These are phyloP conservation scores for Scleroderma citrinum DNA, from an alignment of 768 basidiomycete species.

Conservation along the genomic window DNA sequence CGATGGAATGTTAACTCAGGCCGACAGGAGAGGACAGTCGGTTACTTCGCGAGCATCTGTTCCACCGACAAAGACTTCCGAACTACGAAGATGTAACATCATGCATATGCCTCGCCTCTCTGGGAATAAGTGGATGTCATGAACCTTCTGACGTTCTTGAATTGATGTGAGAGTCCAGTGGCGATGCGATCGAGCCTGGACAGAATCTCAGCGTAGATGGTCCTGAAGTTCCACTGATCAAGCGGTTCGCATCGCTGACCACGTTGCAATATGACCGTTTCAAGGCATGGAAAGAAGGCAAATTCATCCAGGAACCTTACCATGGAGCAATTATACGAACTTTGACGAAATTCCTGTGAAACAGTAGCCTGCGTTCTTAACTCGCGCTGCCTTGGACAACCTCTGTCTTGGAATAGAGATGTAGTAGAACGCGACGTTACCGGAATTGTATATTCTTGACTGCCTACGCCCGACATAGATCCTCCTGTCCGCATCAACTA, in stretches of 20 bases:
- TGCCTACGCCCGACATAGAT: neutral
- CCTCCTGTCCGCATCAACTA: constrained; percentile 23
- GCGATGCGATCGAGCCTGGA: constrained; percentile 12
- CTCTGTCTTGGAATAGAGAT: constrained; percentile 33
- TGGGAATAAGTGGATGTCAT: constrained; percentile 14
- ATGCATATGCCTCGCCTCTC: constrained; percentile 31
- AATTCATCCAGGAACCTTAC: no score
- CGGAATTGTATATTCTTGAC: constrained; percentile 12
- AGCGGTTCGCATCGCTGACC: constrained; percentile 7
- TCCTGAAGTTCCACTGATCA: neutral
- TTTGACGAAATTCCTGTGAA: constrained; percentile 16
- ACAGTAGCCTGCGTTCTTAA: constrained; percentile 20
- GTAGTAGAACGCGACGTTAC: constrained; percentile 26
- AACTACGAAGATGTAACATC: constrained; percentile 7
- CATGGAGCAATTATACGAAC: constrained; percentile 1
- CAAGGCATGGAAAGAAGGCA: no score
- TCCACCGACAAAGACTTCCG: constrained; percentile 6
- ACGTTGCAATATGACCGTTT: no score
- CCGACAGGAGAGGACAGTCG: neutral
- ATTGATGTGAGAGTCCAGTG: constrained; percentile 1
- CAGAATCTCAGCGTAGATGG: neutral
- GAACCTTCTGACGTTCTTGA: neutral
- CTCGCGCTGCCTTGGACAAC: constrained; percentile 25
- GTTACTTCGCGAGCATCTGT: constrained; percentile 9
- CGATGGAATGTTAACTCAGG: constrained; percentile 7